Percentiles rank a stretch among this genome's conserved stretches.
These are phyloP conservation scores for Bondarzewia mesenterica DNA, from an alignment of 1,284 basidiomycete genomes.

Conservation along the genomic window DNA sequence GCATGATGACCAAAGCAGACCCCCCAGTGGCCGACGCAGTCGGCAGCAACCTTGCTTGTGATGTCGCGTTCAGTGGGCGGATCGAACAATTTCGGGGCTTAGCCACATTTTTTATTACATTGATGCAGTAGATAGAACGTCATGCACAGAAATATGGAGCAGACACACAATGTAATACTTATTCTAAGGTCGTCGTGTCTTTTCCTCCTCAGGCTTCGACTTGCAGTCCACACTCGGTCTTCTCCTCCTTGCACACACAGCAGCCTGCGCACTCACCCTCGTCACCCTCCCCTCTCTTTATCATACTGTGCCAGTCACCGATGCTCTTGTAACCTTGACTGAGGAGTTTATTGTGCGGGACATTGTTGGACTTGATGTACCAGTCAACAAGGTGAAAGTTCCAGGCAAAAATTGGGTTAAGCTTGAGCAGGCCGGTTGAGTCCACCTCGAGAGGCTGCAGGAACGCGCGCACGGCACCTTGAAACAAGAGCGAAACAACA, in stretches of 20 bases:
- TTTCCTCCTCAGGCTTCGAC: too few species aligned
- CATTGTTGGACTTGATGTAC: constrained; percentile 78
- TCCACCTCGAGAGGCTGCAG: constrained; percentile 90
- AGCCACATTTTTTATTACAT: too few species aligned
- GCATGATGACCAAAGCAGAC: too few species aligned
- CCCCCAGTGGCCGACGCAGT: too few species aligned
- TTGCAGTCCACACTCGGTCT: constrained; percentile 96
- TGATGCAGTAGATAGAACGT: too few species aligned
- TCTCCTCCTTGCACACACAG: constrained; percentile 82
- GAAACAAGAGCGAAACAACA: too few species aligned
- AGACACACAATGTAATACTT: too few species aligned
- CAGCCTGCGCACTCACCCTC: constrained; percentile 81
- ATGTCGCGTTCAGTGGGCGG: too few species aligned
- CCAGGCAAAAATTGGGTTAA: constrained; percentile 94
- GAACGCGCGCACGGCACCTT: constrained; percentile 81
- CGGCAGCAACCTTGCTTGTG: too few species aligned
- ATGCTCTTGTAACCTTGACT: constrained; percentile 91
- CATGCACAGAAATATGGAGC: too few species aligned
- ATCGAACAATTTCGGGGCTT: too few species aligned
- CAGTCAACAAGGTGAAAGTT: constrained; percentile 80
- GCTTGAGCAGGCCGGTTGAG: constrained; percentile 85
- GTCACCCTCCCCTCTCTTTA: constrained; percentile 63
- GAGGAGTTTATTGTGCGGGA: constrained; percentile 86
- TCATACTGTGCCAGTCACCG: constrained; percentile 96
- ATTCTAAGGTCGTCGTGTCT: too few species aligned